Percentiles rank a stretch among this genome's conserved stretches.
These are phyloP conservation scores for Tolypocladium sp. DNA, from an alignment of 2,329 filamentous ascomycete genomes.

Conservation along the genomic window DNA sequence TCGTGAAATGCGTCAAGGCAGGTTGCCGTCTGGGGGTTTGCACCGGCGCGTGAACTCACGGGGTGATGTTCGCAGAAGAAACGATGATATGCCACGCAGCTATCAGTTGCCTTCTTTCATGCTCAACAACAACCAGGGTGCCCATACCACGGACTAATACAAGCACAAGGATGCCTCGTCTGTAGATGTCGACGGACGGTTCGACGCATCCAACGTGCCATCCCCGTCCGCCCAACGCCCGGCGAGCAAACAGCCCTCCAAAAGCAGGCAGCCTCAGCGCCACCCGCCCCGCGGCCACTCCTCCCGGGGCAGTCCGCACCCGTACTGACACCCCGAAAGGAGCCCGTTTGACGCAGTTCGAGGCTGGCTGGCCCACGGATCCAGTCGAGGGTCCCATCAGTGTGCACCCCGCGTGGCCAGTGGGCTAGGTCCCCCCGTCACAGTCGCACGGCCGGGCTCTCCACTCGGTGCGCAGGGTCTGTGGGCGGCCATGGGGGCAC, in stretches of 20 bases:
- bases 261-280: no score
- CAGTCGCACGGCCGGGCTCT: no score
- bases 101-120: background rate
- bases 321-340: background rate
- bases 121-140: no score
- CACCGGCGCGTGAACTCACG: background rate
- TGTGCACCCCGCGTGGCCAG: background rate
- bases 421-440: background rate
- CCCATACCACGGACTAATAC: no score
- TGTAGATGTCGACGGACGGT: no score
- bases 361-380: background rate
- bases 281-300: background rate
- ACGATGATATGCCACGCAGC: background rate
- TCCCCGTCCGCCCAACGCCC: background rate
- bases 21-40: background rate
- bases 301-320: background rate
- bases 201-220: background rate
- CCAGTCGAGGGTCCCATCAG: background rate
- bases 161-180: no score
- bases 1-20: background rate
- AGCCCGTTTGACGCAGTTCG: background rate
- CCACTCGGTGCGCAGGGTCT: no score
- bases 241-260: background rate
- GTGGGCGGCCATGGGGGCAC: no score
- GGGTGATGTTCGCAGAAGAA: background rate